These are phyloP conservation scores for Teratosphaeria gauchensis DNA, from an alignment of 2,329 filamentous ascomycete species.

Conservation along the genomic window DNA sequence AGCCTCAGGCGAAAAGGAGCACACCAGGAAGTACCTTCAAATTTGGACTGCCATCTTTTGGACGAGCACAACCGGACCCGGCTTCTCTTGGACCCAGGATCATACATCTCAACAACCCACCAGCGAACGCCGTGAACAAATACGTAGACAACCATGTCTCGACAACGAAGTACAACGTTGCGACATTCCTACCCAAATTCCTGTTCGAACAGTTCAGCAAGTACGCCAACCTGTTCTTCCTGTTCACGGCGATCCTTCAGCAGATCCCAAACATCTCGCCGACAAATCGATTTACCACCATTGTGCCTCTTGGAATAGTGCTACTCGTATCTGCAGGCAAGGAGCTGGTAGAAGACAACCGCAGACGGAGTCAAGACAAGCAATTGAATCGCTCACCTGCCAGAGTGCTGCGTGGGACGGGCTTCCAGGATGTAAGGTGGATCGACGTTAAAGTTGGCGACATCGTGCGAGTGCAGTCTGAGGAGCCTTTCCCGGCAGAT, in stretches of 20 bases:
- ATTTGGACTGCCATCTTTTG: constrained; percentile 61
- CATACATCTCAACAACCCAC: constrained; percentile 92
- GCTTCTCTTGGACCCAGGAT: constrained; percentile 83
- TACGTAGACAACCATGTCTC: constrained; percentile 96
- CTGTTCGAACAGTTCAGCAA: constrained; percentile 98
- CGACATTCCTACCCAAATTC: constrained; percentile 93
- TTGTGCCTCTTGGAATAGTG: constrained; percentile 84
- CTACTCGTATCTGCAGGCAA: constrained; percentile 91
- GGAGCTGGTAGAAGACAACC: constrained; percentile 87
- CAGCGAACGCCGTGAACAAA: constrained; percentile 79
- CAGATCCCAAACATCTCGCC: constrained; percentile 93
- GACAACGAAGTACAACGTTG: constrained; percentile 91
- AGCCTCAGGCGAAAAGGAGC: constrained; percentile 33
- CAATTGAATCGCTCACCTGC: constrained; percentile 82
- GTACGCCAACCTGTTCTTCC: constrained; percentile 98
- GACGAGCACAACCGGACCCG: constrained; percentile 73
- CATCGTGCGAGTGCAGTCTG: constrained; percentile 84
- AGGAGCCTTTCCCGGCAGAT: constrained; percentile 90
- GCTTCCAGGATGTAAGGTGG: constrained; percentile 83
- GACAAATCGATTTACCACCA: constrained; percentile 92
- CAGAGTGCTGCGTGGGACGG: constrained; percentile 69
- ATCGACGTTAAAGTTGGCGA: constrained; percentile 89
- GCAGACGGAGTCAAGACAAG: constrained; percentile 77
- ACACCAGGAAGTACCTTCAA: constrained; percentile 72
- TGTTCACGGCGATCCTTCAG: constrained; percentile 89